Base-by-base conservation (phyloP, 257 asterid genomes). In the Lantana camara region DNA sequence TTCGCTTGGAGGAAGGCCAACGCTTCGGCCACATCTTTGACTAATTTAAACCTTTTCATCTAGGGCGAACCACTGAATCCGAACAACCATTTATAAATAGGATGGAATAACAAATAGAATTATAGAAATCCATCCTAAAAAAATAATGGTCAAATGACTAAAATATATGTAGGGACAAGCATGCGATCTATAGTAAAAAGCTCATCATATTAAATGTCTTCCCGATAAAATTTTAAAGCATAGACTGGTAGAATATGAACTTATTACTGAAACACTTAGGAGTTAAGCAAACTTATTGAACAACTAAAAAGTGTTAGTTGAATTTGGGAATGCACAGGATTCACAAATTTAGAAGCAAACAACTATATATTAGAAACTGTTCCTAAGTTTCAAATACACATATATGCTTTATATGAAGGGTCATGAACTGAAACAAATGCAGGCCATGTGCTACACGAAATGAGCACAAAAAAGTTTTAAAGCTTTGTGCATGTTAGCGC, bases 381-480 rank as follows among this genome's bases (percentile, higher is more conserved):
- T 74, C 96, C 99, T 95, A 86, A 85, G 74, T 83, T 94, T 81
- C 90, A 97, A 71, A 94, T 90, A 48, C 99, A 97, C 56, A 94
- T 94, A 71, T 84, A 90, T 66, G 99, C 92, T 80, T 75, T 86
- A 60, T 96, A 95, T 4, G 97, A 87, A 68, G 99, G 95, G 75
- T 84, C 96, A 41, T 94, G 97, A 70, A 90, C 97, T n/a, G 99
- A 97, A 69, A 94, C 99, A 88, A 94, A 94, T 57, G 97, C 97
- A 63, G 99, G 97, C 97, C 95, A 86, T 74, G 84, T 72, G 82
- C 99, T 94, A 92, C 86, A 85, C 62, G 38, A 16, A 46, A 62
- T 57, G 57, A 77, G 42, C 58, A 60, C 59, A 68, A 61, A 59
- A 37, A 23, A 16, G 41, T n/a, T 57, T 71, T 57, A 73, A 60